Conservation (phyloP, 768 basidiomycete genomes). For the Termitomyces sp. region DNA sequence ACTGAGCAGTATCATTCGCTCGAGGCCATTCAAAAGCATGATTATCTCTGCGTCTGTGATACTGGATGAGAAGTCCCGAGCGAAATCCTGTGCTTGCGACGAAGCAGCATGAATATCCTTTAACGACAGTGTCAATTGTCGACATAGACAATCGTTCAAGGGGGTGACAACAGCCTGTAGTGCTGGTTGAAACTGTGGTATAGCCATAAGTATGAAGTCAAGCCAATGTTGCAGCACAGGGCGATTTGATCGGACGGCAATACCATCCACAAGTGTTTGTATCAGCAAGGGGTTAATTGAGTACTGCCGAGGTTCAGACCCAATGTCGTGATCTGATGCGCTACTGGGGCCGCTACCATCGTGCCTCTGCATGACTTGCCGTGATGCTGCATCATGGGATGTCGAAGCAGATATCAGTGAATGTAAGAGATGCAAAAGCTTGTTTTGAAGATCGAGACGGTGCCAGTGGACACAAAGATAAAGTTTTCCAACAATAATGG, state of each 20-base stretch:
- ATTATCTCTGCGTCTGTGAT: conserved; percentile 79
- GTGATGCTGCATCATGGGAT: conserved; percentile 24
- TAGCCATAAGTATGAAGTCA: conserved; percentile 89
- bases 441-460: conserved; percentile 85
- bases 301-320: conserved; percentile 30
- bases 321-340: conserved; percentile 24
- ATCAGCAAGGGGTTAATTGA: conserved; percentile 67
- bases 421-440: conserved; percentile 86
- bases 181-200: conserved; percentile 77
- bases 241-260: conserved; percentile 61
- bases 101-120: conserved; percentile 46
- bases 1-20: conserved; percentile 73
- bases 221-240: conserved; percentile 92
- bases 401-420: conserved; percentile 70
- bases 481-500: conserved; percentile 67
- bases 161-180: conserved; percentile 64
- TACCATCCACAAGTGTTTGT: conserved; percentile 77
- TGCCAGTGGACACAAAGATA: conserved; percentile 64
- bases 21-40: conserved; percentile 79
- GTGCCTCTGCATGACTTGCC: conserved; percentile 18
- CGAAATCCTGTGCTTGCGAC: conserved; percentile 25
- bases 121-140: conserved; percentile 55
- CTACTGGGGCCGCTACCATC: conserved; percentile 28
- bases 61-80: conserved; percentile 37
- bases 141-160: conserved; percentile 74